Evolutionary conservation across 2,329 filamentous ascomycete species (phyloP).

Genomic region (Epichloe festucae): DNA sequence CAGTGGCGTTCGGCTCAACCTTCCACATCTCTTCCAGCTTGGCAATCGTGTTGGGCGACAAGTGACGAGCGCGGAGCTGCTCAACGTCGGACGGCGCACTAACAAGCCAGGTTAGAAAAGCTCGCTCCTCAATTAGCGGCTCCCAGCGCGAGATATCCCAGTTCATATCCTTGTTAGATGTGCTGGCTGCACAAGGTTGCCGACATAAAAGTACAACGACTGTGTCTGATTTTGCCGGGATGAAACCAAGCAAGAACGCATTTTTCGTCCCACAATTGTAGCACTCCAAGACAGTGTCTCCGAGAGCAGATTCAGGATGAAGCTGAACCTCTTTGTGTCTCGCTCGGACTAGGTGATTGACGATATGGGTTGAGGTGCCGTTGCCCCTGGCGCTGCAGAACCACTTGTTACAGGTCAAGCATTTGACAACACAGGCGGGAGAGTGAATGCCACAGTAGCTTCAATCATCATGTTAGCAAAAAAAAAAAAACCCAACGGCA

Average conservation of each 20-base stretch:
- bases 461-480: neutral
- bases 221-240: slow-evolving; percentile 95
- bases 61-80: slow-evolving; percentile 84
- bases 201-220: slow-evolving; percentile 94
- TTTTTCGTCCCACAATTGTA: slow-evolving; percentile 99
- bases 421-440: slow-evolving; percentile 89
- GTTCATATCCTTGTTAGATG: slow-evolving; percentile 98
- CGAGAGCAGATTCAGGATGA: slow-evolving; percentile 82
- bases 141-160: slow-evolving; percentile 99
- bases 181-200: slow-evolving; percentile 87
- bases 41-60: slow-evolving; percentile 88
- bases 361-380: slow-evolving; percentile 91
- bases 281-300: slow-evolving; percentile 93
- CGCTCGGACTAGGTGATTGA: slow-evolving; percentile 93
- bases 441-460: slow-evolving; percentile 98
- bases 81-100: slow-evolving; percentile 81
- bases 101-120: slow-evolving; percentile 90
- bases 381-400: slow-evolving; percentile 97
- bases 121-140: slow-evolving; percentile 90
- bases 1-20: slow-evolving; percentile 76
- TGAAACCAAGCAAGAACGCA: slow-evolving; percentile 93
- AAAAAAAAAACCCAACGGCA: neutral
- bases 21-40: slow-evolving; percentile 99
- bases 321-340: slow-evolving; percentile 98
- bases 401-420: slow-evolving; percentile 92